Conservation (phyloP, 1,284 basidiomycete species). For the Marasmius fiardii region DNA sequence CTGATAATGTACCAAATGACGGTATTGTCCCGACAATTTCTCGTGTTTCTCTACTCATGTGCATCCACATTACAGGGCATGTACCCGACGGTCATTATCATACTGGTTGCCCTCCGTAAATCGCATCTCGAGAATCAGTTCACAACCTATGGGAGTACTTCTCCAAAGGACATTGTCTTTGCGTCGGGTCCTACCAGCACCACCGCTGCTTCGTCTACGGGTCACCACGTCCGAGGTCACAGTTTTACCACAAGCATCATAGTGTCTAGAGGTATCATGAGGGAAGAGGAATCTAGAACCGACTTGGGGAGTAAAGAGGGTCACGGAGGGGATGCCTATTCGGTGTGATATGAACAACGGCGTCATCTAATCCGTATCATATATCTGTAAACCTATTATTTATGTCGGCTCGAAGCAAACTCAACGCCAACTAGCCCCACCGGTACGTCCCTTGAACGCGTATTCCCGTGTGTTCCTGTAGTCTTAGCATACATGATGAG, state of each 20-base stretch:
- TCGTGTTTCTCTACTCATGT: not conserved
- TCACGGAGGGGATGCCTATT: too few species aligned
- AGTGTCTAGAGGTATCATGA: not conserved
- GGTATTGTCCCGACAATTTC: not conserved
- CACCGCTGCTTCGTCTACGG: not conserved
- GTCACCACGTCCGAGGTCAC: not conserved
- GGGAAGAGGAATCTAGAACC: not conserved
- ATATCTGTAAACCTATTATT: too few species aligned
- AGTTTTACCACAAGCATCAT: not conserved
- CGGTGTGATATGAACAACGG: too few species aligned
- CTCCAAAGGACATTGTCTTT: not conserved
- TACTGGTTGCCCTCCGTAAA: constrained; percentile 12
- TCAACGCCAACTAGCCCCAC: too few species aligned
- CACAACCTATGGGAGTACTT: constrained; percentile 3
- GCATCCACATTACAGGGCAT: constrained; percentile 7
- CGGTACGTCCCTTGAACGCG: too few species aligned
- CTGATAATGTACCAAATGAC: constrained; percentile 11
- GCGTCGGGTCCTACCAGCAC: not conserved
- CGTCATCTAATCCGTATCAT: too few species aligned
- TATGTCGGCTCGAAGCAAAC: too few species aligned
- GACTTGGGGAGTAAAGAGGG: not conserved
- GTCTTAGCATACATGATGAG: too few species aligned
- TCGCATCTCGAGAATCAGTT: constrained; percentile 14
- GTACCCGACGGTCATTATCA: constrained; percentile 13
- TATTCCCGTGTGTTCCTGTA: too few species aligned